Evolutionary conservation across 345 rosid genomes (phyloP), one percentile per base, ranked within the genome.

Genomic region (Erodium maritimum): DNA sequence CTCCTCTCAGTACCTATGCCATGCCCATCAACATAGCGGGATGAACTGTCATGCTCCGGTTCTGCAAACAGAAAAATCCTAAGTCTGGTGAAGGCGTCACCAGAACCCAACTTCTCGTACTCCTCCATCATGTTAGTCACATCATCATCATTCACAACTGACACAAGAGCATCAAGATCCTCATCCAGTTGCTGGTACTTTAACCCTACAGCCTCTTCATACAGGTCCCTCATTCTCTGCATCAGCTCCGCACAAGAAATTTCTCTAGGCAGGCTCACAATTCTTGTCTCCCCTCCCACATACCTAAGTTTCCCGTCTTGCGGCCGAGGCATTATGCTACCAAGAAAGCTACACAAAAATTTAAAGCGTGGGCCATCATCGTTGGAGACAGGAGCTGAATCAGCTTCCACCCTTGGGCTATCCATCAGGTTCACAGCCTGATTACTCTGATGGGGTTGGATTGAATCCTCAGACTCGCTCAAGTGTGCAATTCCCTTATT

Each of bases 141-240:
- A 70, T 93, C 96, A 19, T 93, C 99, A 62, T 89, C 91, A 60
- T 93, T 93, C 62, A 93, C 95, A 25, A 93, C 95, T 0, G 99
- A 89, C 8, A 93, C 99, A 62, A 93, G 63, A 29, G 96, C 99
- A 77, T 93, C 99, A n/a, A 93, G 91, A 85, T 93, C 99, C 77
- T 93, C 99, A 65, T 93, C 99, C 23, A 96, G 95, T 63, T 93
- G 99, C 72, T 89, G 95, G 56, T 93, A 93, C 65, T 93, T 93
- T 79, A 93, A 77, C 52, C 87, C 75, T 0, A 79, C 75, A 0
- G 80, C 94, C 50, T 82, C 91, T 1, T 87, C 95, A 65, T 82
- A 87, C 65, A 93, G 85, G 77, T 89, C 96, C 67, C 73, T 80
- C 99, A 87, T 85, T 70, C 77, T 85, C 63, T 56, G 73, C 94